Conservation (phyloP, 805 yeast species). For the Ogataea henricii region DNA sequence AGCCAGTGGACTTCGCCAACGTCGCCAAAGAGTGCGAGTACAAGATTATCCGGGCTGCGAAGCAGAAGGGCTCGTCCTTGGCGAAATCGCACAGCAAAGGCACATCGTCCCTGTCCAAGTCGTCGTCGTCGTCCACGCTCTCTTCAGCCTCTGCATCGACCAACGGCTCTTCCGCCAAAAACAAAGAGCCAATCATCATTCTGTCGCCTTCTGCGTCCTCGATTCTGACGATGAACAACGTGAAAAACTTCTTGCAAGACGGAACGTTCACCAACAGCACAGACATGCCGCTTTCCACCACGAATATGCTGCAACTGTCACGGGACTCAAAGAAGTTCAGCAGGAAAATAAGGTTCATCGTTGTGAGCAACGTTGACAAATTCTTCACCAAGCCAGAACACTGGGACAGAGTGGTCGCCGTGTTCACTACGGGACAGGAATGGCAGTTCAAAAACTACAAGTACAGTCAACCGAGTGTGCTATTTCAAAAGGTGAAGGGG, state of each 20-base stretch:
- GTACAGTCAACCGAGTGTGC: conserved; percentile 73
- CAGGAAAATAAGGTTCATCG: conserved; percentile 60
- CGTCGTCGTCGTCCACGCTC: conserved; percentile 2
- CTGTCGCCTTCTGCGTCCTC: conserved; percentile 82
- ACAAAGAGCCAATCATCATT: conserved; percentile 68
- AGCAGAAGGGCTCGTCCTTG: conserved; percentile 32
- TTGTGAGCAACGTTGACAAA: conserved; percentile 85
- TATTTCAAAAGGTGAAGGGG: conserved; percentile 85
- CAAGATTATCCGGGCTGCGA: conserved; percentile 54
- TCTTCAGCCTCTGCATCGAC: conserved; percentile 6
- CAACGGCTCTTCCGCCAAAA: conserved; percentile 17
- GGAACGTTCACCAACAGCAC: conserved; percentile 66
- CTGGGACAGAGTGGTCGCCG: conserved; percentile 96
- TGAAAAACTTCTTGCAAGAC: conserved; percentile 68
- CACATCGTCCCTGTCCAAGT: neutral
- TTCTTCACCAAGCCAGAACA: conserved; percentile 91
- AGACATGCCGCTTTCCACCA: conserved; percentile 38
- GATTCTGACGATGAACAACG: conserved; percentile 62
- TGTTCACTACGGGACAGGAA: conserved; percentile 93
- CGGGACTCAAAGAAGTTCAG: conserved; percentile 62
- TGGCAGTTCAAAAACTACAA: conserved; percentile 95
- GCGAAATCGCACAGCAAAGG: conserved; percentile 7
- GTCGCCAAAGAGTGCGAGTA: conserved; percentile 67
- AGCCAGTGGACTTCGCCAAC: conserved; percentile 65
- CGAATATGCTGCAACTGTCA: conserved; percentile 49